Conservation (phyloP, 2,329 filamentous ascomycete species). For the Didymella pinodella region DNA sequence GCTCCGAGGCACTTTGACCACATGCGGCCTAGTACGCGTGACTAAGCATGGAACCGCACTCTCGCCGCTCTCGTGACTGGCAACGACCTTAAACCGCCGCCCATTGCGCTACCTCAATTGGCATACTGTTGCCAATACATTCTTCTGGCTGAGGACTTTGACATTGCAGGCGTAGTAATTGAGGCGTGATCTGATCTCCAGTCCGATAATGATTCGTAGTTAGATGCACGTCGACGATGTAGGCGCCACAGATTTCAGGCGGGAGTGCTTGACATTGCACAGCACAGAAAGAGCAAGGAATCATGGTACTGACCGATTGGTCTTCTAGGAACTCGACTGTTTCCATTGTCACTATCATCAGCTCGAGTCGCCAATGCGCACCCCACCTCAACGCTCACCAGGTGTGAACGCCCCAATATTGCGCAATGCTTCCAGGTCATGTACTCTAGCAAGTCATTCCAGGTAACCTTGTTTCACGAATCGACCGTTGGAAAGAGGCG, state of each 20-base stretch:
- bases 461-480: not conserved
- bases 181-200: not conserved
- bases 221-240: not conserved
- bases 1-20: slow-evolving; percentile 21
- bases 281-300: slow-evolving; percentile 8
- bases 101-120: not conserved
- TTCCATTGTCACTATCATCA: not conserved
- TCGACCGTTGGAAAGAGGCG: not conserved
- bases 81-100: too few species aligned
- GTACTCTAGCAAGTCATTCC: slow-evolving; percentile 1
- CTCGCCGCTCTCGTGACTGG: not conserved
- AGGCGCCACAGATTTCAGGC: too few species aligned
- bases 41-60: slow-evolving; percentile 3
- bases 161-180: not conserved
- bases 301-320: not conserved
- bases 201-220: not conserved
- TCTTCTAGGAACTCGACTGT: not conserved
- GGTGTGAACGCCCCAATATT: not conserved
- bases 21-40: not conserved
- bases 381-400: not conserved
- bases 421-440: not conserved
- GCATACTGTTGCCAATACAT: not conserved
- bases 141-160: not conserved
- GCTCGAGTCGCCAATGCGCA: not conserved
- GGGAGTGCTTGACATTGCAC: not conserved